These are phyloP conservation scores for Lactarius deliciosus DNA, from an alignment of 768 basidiomycete genomes.

Conservation along the genomic window DNA sequence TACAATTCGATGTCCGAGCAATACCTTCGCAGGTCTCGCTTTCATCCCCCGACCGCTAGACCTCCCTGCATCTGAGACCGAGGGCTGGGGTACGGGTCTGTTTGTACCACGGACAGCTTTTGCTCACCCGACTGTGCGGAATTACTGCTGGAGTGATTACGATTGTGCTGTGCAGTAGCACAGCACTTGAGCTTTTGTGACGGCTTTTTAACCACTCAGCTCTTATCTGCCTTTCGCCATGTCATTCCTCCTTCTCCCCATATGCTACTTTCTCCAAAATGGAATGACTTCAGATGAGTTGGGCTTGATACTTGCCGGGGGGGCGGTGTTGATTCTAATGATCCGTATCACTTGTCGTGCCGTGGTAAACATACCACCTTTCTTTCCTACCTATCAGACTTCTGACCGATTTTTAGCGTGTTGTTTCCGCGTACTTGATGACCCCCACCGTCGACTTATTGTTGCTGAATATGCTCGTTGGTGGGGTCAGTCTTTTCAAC, in stretches of 20 bases:
- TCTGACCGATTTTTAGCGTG: neutral
- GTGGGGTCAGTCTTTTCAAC: neutral
- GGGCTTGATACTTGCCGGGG: neutral
- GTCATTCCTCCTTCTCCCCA: neutral
- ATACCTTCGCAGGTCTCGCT: neutral
- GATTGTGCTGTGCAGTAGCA: too few species aligned
- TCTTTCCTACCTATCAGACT: neutral
- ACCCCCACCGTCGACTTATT: neutral
- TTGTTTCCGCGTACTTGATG: neutral
- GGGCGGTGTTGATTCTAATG: conserved; percentile 1
- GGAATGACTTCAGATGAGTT: conserved; percentile 7
- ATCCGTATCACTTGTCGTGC: neutral
- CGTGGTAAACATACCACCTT: neutral
- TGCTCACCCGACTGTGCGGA: neutral
- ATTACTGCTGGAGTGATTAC: neutral
- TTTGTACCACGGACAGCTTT: neutral
- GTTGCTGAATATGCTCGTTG: neutral
- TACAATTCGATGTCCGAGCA: neutral
- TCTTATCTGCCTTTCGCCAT: neutral
- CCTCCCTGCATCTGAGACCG: neutral
- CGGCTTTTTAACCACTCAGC: neutral
- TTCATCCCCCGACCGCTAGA: neutral
- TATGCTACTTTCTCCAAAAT: neutral
- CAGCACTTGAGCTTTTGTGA: neutral
- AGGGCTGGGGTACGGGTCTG: conserved; percentile 5